Conservation (phyloP, 2,329 filamentous ascomycete genomes). For the Phymatotrichopsis omnivora region DNA sequence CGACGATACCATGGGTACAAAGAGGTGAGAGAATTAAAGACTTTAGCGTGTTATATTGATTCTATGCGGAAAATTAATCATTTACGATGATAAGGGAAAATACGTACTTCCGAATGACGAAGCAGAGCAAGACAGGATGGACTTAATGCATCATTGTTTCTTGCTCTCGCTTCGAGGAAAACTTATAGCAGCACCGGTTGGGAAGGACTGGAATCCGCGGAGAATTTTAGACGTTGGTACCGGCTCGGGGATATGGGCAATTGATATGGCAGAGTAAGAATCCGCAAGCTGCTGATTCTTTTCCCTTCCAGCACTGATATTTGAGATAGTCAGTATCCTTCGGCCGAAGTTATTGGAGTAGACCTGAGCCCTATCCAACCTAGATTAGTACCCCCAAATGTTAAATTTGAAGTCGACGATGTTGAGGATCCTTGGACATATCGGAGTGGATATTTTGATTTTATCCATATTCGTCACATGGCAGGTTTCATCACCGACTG, state of each 20-base stretch:
- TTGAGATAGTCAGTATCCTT: conserved; percentile 20
- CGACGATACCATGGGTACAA: conserved; percentile 39
- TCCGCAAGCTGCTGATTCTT: not conserved
- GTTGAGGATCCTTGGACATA: conserved; percentile 29
- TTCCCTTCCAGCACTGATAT: conserved; percentile 3
- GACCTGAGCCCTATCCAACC: conserved; percentile 37
- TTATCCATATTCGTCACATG: conserved; percentile 34
- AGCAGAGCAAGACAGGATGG: conserved; percentile 28
- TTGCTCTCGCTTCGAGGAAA: conserved; percentile 39
- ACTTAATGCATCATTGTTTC: conserved; percentile 24
- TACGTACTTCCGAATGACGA: conserved; percentile 26
- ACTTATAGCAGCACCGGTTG: conserved; percentile 41
- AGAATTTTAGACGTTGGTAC: conserved; percentile 50
- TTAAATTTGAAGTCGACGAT: conserved; percentile 34
- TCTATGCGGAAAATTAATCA: conserved; percentile 1
- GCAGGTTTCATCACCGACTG: conserved; percentile 47
- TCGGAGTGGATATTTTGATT: conserved; percentile 24
- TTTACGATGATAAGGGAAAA: conserved; percentile 5
- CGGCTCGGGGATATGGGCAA: conserved; percentile 48
- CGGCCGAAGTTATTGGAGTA: conserved; percentile 26
- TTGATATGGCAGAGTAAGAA: conserved; percentile 34
- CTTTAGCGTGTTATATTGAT: not conserved
- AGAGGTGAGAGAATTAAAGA: conserved; percentile 25
- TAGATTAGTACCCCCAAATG: conserved; percentile 32
- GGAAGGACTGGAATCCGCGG: conserved; percentile 29